Percentiles rank a stretch among this genome's conserved stretches.
These are phyloP conservation scores for Anaeramoeba ignava DNA, from an alignment of 78 protist genomes.

Conservation along the genomic window DNA sequence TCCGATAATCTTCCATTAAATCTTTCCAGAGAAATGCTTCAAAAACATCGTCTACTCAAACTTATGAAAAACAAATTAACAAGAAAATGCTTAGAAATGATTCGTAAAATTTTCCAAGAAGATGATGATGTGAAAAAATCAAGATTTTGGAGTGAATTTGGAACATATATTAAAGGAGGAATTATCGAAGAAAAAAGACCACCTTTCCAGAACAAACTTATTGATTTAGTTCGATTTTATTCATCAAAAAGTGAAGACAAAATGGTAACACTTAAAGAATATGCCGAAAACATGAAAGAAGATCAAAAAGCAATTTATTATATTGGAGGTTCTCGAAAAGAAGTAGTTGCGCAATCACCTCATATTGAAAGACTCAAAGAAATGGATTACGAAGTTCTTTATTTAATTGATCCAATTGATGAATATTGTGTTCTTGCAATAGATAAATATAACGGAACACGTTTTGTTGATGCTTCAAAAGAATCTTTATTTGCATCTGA, in stretches of 20 bases:
- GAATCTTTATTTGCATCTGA: neutral
- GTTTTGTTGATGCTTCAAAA: neutral
- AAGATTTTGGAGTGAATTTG: neutral
- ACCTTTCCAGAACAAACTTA: neutral
- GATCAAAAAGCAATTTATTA: neutral
- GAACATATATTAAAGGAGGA: neutral
- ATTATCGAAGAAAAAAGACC: neutral
- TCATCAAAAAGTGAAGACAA: neutral
- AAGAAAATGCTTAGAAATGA: neutral
- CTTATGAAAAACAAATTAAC: neutral
- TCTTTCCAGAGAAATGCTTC: neutral
- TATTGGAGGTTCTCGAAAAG: neutral
- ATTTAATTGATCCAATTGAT: neutral
- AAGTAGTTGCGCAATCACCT: neutral
- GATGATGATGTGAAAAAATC: neutral
- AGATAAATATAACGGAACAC: neutral
- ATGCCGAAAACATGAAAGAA: neutral
- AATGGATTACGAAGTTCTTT: neutral
- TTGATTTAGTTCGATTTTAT: neutral
- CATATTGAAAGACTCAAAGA: neutral
- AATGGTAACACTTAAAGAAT: neutral
- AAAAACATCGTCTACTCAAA: neutral
- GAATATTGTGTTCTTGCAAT: neutral
- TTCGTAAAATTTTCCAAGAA: neutral
- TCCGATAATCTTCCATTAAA: neutral